Conservation (phyloP, 202 grass and related monocot species). For the Setaria viridis region DNA sequence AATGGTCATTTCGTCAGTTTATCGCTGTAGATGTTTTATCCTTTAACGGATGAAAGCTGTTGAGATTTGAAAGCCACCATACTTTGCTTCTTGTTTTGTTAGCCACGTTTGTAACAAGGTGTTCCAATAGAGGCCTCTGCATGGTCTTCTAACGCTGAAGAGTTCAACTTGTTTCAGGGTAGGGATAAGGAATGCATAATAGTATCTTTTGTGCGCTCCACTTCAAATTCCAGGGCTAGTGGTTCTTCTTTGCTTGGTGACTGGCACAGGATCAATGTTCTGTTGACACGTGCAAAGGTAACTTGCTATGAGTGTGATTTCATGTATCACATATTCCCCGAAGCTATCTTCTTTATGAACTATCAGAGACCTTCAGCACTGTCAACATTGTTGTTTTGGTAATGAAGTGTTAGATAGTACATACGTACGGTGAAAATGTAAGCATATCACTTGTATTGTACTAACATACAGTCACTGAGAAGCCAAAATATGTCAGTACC, state of each 20-base stretch:
- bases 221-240: constrained; percentile 54
- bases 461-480: neutral
- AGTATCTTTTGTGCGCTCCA: constrained; percentile 90
- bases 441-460: neutral
- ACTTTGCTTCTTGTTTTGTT: constrained; percentile 29
- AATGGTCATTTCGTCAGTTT: constrained; percentile 15
- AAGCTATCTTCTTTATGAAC: constrained; percentile 3
- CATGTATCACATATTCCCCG: neutral
- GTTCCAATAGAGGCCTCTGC: neutral
- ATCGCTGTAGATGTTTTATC: neutral
- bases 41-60: neutral
- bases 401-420: neutral
- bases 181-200: constrained; percentile 96
- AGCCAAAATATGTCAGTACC: neutral
- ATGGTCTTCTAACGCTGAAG: constrained; percentile 29
- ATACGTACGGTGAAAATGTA: neutral
- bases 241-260: constrained; percentile 90
- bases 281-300: constrained; percentile 95
- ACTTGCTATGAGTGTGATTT: constrained; percentile 16
- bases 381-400: constrained; percentile 7
- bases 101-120: constrained; percentile 18
- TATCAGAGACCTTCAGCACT: neutral
- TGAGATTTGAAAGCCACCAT: constrained; percentile 5
- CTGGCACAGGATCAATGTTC: constrained; percentile 93
- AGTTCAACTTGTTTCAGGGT: constrained; percentile 64